Evolutionary conservation across 2,329 filamentous ascomycete genomes (phyloP).

Genomic region (Penicillium sp.): DNA sequence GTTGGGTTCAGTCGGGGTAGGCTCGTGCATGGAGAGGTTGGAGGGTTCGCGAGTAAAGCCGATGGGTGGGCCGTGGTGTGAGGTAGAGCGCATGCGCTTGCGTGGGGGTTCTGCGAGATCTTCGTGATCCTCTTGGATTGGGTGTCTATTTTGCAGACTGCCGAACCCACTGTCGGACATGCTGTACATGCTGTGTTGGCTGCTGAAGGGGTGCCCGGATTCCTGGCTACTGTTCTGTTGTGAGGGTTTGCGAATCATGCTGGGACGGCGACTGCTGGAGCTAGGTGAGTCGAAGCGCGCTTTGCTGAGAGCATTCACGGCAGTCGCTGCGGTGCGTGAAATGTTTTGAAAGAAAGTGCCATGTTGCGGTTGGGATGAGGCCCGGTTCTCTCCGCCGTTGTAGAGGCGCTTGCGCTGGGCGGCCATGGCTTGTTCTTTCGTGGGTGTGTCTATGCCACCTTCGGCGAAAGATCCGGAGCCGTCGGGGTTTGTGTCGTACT

Average conservation of each 20-base stretch:
- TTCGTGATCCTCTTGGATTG: constrained; percentile 44
- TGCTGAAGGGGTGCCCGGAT: constrained; percentile 69
- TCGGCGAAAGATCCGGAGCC: constrained; percentile 68
- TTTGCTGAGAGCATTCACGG: constrained; percentile 95
- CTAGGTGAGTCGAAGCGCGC: constrained; percentile 85
- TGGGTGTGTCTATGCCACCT: constrained; percentile 86
- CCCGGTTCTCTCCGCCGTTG: constrained; percentile 70
- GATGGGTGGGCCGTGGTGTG: constrained; percentile 50
- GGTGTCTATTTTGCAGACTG: constrained; percentile 59
- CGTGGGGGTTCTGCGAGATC: constrained; percentile 74
- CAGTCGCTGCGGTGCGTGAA: constrained; percentile 86
- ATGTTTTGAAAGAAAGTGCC: constrained; percentile 98
- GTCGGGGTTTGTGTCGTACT: constrained; percentile 52
- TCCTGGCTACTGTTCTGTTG: constrained; percentile 63
- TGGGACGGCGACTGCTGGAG: constrained; percentile 65
- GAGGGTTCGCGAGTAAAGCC: constrained; percentile 34
- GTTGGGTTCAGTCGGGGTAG: constrained; percentile 49
- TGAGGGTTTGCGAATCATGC: constrained; percentile 70
- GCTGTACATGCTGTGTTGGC: constrained; percentile 75
- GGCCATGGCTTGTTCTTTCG: constrained; percentile 98
- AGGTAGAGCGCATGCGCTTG: constrained; percentile 68
- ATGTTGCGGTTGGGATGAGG: constrained; percentile 62
- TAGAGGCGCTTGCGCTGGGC: constrained; percentile 92
- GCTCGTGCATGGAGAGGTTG: constrained; percentile 41
- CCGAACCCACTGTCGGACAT: constrained; percentile 76